Conservation (phyloP, 805 yeast genomes). For the Sugiyamaella qingdaonensis region DNA sequence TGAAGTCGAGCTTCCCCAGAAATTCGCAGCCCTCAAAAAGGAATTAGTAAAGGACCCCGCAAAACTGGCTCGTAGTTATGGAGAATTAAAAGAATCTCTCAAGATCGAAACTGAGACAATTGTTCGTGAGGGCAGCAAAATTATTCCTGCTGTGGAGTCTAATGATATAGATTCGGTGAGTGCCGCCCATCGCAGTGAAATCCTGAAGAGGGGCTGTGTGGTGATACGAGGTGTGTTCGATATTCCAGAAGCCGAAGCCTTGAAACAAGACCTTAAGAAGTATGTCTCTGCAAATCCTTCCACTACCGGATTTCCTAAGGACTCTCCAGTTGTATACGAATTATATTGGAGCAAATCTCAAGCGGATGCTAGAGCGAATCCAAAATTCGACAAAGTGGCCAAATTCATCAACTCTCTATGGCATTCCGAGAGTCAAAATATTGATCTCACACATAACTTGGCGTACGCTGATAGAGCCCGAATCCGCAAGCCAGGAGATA, state of each 20-base stretch:
- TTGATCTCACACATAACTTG: constrained; percentile 34
- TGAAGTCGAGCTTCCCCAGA: constrained; percentile 10
- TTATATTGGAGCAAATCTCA: constrained; percentile 41
- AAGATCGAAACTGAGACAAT: constrained; percentile 10
- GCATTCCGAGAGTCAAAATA: constrained; percentile 28
- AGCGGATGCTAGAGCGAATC: constrained; percentile 39
- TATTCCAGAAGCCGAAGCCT: constrained; percentile 25
- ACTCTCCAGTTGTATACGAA: constrained; percentile 29
- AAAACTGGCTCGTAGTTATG: constrained; percentile 5
- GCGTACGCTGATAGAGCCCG: constrained; percentile 43
- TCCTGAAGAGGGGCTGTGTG: constrained; percentile 29
- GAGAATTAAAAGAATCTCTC: constrained; percentile 4
- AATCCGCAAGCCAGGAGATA: constrained; percentile 39
- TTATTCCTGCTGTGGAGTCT: constrained; percentile 13
- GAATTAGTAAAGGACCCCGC: constrained; percentile 5
- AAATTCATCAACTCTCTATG: constrained; percentile 30
- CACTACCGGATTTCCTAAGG: constrained; percentile 27
- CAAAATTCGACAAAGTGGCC: constrained; percentile 32
- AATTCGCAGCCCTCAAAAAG: constrained; percentile 12
- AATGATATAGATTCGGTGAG: constrained; percentile 1
- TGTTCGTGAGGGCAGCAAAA: constrained; percentile 1
- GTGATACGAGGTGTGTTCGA: constrained; percentile 35
- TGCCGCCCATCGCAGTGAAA: constrained; percentile 1
- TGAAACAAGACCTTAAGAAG: constrained; percentile 25
- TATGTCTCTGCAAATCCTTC: constrained; percentile 30